Percentiles rank a stretch among this genome's conserved stretches.
These are phyloP conservation scores for Neurospora sp. DNA, from an alignment of 495 filamentous ascomycete genomes.

Conservation along the genomic window DNA sequence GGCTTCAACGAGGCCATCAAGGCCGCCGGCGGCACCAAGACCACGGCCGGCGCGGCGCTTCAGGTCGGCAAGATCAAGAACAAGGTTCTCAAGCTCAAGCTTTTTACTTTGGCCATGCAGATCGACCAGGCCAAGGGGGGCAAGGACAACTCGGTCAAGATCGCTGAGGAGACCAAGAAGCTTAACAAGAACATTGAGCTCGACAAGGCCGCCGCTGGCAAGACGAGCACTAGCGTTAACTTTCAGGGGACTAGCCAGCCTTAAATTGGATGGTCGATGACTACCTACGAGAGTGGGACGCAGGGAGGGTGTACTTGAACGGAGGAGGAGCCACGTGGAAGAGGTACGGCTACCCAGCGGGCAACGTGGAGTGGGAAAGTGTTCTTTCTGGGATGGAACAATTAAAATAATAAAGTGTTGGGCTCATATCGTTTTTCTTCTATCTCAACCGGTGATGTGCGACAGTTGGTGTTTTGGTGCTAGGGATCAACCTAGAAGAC, in stretches of 20 bases:
- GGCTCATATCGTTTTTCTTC: not conserved
- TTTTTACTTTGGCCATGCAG: constrained; percentile 24
- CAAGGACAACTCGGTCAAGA: constrained; percentile 22
- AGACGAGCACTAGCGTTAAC: constrained; percentile 20
- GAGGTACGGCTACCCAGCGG: not conserved
- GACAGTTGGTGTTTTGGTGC: not conserved
- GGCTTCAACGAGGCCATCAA: constrained; percentile 36
- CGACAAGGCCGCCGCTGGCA: constrained; percentile 27
- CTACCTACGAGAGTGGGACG: not conserved
- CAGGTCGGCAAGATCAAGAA: constrained; percentile 47
- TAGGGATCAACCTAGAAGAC: not conserved
- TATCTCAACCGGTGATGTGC: not conserved
- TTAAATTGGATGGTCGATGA: not conserved
- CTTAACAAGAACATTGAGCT: constrained; percentile 34
- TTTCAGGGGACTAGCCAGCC: constrained; percentile 12
- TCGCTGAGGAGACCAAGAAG: constrained; percentile 31
- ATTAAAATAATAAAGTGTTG: not conserved
- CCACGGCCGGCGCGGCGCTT: constrained; percentile 22
- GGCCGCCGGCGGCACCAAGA: constrained; percentile 23
- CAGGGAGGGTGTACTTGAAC: not conserved
- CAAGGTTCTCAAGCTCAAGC: constrained; percentile 43
- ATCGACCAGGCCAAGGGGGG: constrained; percentile 27
- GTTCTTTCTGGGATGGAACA: not conserved
- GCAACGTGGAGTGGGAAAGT: not conserved
- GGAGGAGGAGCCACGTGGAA: not conserved